Evolutionary conservation across 192 early-diverging fungal species (phyloP), one percentile per base, ranked within the genome.

Genomic region (Backusella australiensis): DNA sequence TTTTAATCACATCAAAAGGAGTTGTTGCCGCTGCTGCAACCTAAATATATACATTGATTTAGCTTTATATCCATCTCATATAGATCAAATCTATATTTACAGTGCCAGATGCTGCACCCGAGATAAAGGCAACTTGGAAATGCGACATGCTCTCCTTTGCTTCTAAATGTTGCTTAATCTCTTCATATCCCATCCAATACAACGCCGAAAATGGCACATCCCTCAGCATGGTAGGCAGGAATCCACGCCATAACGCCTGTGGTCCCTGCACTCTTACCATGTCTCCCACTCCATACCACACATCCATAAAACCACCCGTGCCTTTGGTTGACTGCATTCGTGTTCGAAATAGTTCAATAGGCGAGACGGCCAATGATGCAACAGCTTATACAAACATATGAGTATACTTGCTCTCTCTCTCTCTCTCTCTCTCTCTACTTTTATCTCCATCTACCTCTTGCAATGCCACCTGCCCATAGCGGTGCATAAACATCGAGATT

Each of bases 1-100:
- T 98, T 77, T 99, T 99, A 74, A 94, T 93, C 5, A 99, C 95
- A 86, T 99, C 97, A 86, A 99, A 97, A 21, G 97, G 97, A 4
- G 92, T 96, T 5, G 97, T 99, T 26, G 95, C 26, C 1, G 89
- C 83, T 6, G 97, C 96, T 9, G 97, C 95, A 76, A 94, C 59
- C 91, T 92, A 80, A 23, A 15, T 46, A 39, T 17, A 35, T 34
- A 8, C 12, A 72, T 35, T 29, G 11, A 35, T 17, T 46, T 19
- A 49, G 23, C 19, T 12, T 29, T 52, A 38, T 7, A 8, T 29
- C 0, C 21, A 32, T 38, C 4, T 44, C 32, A 32, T 32, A 2
- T 32, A 32, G 3, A 32, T 32, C 32, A 32, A 32, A 0, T 65
- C 12, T 32, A 12, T 52, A 63, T 78, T 75, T 82, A 96, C 90